Base-by-base conservation (phyloP, 2,329 filamentous ascomycete genomes). In the Hypoxylon sp. region DNA sequence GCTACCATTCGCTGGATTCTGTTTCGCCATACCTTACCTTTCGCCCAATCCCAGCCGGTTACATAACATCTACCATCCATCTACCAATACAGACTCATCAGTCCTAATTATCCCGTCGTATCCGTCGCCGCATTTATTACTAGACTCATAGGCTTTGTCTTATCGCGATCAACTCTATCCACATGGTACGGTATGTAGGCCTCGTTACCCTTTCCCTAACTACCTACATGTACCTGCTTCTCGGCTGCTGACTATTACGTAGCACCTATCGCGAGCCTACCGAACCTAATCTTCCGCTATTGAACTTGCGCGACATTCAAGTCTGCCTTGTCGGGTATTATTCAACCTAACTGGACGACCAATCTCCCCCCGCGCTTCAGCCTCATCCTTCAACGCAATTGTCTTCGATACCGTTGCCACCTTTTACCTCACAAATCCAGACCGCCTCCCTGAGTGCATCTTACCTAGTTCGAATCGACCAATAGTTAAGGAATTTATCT, bases 291-390 rank as follows among this genome's bases (percentile, higher is more conserved):
- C n/a, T n/a, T n/a, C n/a, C n/a, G n/a, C n/a, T n/a, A n/a, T n/a
- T n/a, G n/a, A n/a, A n/a, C n/a, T n/a, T n/a, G n/a, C n/a, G n/a
- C n/a, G n/a, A n/a, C n/a, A n/a, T n/a, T 12, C 35, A 40, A 57
- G 50, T 53, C 31, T 15, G 54, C 54, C 54, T 54, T 41, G 45
- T 27, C 41, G 34, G 37, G 16, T 47, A 51, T 54, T 30, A 19
- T 20, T 16, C 42, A 55, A 34, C 50, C 45, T 26, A 27, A 48
- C 42, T 9, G 32, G 29, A 21, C 47, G 31, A 35, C 31, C n/a
- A n/a, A n/a, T n/a, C n/a, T n/a, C n/a, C n/a, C n/a, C n/a, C n/a
- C n/a, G n/a, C n/a, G n/a, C n/a, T n/a, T n/a, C n/a, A n/a, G n/a
- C n/a, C n/a, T n/a, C n/a, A n/a, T n/a, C n/a, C n/a, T n/a, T 27